A percentile compares a stretch with the other conserved stretches of the same genome.
Evolutionary conservation across 73 alveolate species (phyloP).

Genomic region (Paramecium primaurelia): DNA sequence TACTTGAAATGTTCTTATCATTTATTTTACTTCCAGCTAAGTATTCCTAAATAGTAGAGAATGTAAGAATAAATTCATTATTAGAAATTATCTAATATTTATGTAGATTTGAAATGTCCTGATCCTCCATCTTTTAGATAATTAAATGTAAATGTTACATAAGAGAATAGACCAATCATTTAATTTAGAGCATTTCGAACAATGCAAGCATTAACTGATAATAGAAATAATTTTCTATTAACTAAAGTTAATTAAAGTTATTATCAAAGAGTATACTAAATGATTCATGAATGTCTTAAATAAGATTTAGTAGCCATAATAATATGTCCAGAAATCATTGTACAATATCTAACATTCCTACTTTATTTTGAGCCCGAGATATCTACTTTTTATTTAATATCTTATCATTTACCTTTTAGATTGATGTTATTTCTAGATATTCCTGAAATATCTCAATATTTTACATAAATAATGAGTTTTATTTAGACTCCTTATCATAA

Average conservation of each 20-base stretch:
- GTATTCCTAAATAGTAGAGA: neutral
- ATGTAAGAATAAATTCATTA: neutral
- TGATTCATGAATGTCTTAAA: slow-evolving; percentile 19
- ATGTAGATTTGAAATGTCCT: neutral
- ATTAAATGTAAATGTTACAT: neutral
- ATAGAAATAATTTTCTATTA: slow-evolving; percentile 4
- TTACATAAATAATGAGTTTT: neutral
- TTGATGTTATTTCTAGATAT: slow-evolving; percentile 9
- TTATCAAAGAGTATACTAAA: neutral
- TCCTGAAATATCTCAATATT: neutral
- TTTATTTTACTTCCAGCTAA: neutral
- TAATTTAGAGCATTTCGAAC: slow-evolving; percentile 34
- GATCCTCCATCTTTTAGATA: slow-evolving; percentile 11
- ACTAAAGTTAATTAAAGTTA: neutral
- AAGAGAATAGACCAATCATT: neutral
- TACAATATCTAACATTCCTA: neutral
- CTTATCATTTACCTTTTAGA: slow-evolving; percentile 23
- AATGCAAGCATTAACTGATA: slow-evolving; percentile 37
- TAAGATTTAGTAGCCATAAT: slow-evolving; percentile 22
- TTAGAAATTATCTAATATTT: neutral
- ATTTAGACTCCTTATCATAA: neutral
- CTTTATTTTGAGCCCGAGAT: neutral
- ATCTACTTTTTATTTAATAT: neutral
- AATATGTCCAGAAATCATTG: slow-evolving; percentile 1
- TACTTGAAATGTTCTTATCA: neutral